These are phyloP conservation scores for Chytriomyces sp. DNA, from an alignment of 192 early-diverging fungal genomes.

Conservation along the genomic window DNA sequence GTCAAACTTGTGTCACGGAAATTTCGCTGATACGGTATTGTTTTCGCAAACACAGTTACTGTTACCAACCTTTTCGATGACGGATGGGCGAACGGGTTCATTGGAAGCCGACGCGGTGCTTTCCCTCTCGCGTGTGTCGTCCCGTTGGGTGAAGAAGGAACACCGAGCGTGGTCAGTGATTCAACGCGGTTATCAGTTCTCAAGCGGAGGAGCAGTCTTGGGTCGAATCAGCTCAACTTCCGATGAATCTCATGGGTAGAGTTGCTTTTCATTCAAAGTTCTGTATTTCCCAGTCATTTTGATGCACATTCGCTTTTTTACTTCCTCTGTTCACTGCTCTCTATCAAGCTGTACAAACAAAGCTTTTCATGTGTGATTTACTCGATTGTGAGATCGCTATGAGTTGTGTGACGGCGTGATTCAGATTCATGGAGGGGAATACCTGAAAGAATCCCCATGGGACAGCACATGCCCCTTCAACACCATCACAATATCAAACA, in stretches of 20 bases:
- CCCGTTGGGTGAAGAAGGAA: background rate
- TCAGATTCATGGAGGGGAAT: too few species aligned
- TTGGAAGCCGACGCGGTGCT: conserved; percentile 1
- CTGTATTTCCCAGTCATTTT: background rate
- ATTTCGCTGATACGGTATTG: background rate
- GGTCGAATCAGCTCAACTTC: background rate
- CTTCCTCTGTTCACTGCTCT: background rate
- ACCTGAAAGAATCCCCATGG: too few species aligned
- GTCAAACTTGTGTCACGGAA: too few species aligned
- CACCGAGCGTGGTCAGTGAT: background rate
- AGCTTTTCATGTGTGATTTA: too few species aligned
- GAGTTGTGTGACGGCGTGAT: too few species aligned
- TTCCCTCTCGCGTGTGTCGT: conserved; percentile 29
- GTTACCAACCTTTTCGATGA: conserved; percentile 28
- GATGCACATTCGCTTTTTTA: background rate
- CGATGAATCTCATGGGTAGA: background rate
- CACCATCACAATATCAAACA: background rate
- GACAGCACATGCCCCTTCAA: too few species aligned
- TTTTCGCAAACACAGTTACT: conserved; percentile 15
- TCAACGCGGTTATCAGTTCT: background rate
- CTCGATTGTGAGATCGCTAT: too few species aligned
- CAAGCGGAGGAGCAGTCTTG: conserved; percentile 17
- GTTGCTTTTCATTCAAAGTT: background rate
- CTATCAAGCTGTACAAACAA: too few species aligned
- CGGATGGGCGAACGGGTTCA: conserved; percentile 23